Conservation (phyloP, 2,329 filamentous ascomycete genomes). For the Cladobotryum mycophilum region DNA sequence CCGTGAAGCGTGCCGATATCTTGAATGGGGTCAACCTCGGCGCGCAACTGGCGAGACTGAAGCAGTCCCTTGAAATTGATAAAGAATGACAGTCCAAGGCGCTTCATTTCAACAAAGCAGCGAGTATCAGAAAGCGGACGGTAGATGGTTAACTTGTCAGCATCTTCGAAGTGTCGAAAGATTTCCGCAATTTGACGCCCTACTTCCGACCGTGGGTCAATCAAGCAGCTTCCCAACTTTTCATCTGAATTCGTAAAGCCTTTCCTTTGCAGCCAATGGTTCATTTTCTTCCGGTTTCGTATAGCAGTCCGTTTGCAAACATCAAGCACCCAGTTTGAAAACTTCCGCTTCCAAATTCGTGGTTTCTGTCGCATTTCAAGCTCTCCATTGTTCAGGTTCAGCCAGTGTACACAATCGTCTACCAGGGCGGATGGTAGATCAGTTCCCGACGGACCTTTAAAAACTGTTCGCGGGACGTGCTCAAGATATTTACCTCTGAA, state of each 20-base stretch:
- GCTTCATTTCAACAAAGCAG: too few relatives aligned
- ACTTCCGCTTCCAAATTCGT: conserved; percentile 22
- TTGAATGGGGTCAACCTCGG: conserved; percentile 51
- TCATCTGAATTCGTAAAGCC: too few relatives aligned
- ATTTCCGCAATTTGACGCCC: too few relatives aligned
- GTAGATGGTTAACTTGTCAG: too few relatives aligned
- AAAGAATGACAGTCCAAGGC: too few relatives aligned
- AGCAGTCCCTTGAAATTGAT: conserved; percentile 27
- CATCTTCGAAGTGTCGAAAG: too few relatives aligned
- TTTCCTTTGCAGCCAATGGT: too few relatives aligned
- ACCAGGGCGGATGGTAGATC: conserved; percentile 49
- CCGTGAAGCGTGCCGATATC: conserved; percentile 56
- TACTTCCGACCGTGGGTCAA: too few relatives aligned
- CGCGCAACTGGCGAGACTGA: conserved; percentile 41
- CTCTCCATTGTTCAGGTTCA: conserved; percentile 35
- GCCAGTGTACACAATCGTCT: conserved; percentile 52
- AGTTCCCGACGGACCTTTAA: conserved; percentile 20
- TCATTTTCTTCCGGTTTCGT: conserved; percentile 28
- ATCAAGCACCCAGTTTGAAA: conserved; percentile 29
- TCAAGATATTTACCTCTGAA: conserved; percentile 20
- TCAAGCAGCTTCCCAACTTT: too few relatives aligned
- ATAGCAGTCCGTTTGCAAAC: conserved; percentile 16
- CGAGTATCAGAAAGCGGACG: too few relatives aligned
- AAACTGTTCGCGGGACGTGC: conserved; percentile 26
- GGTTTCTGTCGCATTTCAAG: conserved; percentile 47